Percentiles rank a stretch among this genome's conserved stretches.
These are phyloP conservation scores for Ogataea paraovalis DNA, from an alignment of 805 yeast genomes.

Conservation along the genomic window DNA sequence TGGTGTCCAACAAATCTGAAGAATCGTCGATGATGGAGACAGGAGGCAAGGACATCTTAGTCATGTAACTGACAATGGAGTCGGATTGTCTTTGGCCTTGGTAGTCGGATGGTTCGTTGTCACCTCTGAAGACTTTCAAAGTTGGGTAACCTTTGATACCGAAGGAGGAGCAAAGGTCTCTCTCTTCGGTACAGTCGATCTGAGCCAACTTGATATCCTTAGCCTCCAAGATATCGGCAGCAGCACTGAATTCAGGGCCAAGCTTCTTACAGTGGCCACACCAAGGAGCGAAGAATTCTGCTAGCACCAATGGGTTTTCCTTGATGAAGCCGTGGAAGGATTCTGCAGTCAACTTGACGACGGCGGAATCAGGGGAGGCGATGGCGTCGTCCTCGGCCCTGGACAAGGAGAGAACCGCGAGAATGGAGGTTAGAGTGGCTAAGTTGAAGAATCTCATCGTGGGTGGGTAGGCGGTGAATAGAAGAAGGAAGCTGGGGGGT, in stretches of 20 bases:
- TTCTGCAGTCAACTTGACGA: constrained; percentile 68
- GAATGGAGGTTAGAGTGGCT: constrained; percentile 37
- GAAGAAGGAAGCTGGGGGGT: not conserved
- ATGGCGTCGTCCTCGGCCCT: constrained; percentile 51
- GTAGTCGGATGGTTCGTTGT: constrained; percentile 54
- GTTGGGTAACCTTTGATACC: constrained; percentile 84
- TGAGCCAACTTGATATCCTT: constrained; percentile 73
- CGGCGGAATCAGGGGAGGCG: constrained; percentile 83
- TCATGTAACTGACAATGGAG: constrained; percentile 74
- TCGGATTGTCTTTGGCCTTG: constrained; percentile 81
- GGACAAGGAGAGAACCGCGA: constrained; percentile 33
- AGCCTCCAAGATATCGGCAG: constrained; percentile 59
- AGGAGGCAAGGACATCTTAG: constrained; percentile 77
- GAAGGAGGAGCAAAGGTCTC: constrained; percentile 61
- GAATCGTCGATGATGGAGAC: constrained; percentile 48
- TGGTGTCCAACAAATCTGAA: constrained; percentile 46
- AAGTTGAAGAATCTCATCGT: constrained; percentile 39
- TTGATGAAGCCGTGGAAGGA: constrained; percentile 62
- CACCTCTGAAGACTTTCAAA: constrained; percentile 67
- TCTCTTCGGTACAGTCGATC: constrained; percentile 79
- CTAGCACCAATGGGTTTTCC: constrained; percentile 73
- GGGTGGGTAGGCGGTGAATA: not conserved
- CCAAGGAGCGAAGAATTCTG: constrained; percentile 95
- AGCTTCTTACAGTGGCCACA: constrained; percentile 92
- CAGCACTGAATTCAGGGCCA: constrained; percentile 75